A percentile compares a stretch with the other conserved stretches of the same genome.
These are phyloP conservation scores for Starmerella potacharoeniae DNA, from an alignment of 805 yeast species.

Conservation along the genomic window DNA sequence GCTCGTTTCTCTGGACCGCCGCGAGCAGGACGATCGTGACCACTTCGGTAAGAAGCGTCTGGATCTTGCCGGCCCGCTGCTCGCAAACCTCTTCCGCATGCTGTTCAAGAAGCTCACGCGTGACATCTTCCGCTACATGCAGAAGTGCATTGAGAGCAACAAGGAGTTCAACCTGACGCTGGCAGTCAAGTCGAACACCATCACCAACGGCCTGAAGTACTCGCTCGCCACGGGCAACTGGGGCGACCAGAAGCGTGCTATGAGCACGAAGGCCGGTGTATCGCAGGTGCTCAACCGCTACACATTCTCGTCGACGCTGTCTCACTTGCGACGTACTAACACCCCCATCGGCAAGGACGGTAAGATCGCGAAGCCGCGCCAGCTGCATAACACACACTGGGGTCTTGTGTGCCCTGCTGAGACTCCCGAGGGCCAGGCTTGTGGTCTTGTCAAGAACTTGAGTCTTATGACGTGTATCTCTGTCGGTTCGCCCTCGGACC, in stretches of 20 bases:
- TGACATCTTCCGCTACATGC: conserved; percentile 96
- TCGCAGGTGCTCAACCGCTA: conserved; percentile 96
- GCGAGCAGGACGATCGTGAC: conserved; percentile 98
- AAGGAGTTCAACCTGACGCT: conserved; percentile 91
- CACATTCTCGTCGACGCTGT: conserved; percentile 95
- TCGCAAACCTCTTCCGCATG: conserved; percentile 90
- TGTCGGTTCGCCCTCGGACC: conserved; percentile 95
- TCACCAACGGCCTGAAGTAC: conserved; percentile 93
- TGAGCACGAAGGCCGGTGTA: conserved; percentile 98
- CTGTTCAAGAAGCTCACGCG: conserved; percentile 89
- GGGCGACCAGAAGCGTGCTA: conserved; percentile 99
- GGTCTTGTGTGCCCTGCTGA: conserved; percentile 99
- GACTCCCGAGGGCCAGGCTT: conserved; percentile 99
- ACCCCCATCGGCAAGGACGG: conserved; percentile 99
- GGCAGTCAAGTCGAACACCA: conserved; percentile 94
- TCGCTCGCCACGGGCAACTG: conserved; percentile 99
- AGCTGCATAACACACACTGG: conserved; percentile 98
- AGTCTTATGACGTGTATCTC: conserved; percentile 96
- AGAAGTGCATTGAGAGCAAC: conserved; percentile 95
- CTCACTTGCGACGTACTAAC: conserved; percentile 97
- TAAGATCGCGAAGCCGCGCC: conserved; percentile 97
- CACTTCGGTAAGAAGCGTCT: conserved; percentile 98
- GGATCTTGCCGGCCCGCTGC: conserved; percentile 95
- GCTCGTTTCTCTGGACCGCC: conserved; percentile 91
- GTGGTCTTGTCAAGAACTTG: conserved; percentile 95